Percentiles rank a stretch among this genome's conserved stretches.
Evolutionary conservation across 1,284 basidiomycete genomes (phyloP).

Genomic region (Lentinus polychrous): DNA sequence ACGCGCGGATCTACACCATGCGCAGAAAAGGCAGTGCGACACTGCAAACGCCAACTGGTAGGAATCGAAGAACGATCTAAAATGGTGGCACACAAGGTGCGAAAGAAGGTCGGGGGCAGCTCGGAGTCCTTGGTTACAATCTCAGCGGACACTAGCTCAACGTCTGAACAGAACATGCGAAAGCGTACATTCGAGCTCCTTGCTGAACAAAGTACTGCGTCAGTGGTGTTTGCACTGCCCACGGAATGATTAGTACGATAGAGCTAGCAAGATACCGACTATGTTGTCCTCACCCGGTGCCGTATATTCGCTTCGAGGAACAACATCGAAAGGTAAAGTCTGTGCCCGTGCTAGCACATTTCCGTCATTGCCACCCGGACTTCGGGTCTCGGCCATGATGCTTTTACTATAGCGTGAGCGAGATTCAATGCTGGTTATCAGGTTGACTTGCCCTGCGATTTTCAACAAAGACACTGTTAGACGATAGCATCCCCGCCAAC

Average conservation of each 20-base stretch:
- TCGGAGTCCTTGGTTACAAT: constrained; percentile 9
- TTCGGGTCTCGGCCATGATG: neutral
- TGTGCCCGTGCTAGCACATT: constrained; percentile 57
- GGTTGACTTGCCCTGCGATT: constrained; percentile 63
- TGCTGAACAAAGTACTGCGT: constrained; percentile 71
- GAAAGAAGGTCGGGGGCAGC: neutral
- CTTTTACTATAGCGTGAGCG: no score
- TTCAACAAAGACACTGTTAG: constrained; percentile 70
- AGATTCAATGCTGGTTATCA: no score
- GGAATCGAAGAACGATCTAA: neutral
- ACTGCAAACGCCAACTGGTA: neutral
- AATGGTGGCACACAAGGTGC: neutral
- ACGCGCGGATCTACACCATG: no score
- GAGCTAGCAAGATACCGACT: constrained; percentile 2
- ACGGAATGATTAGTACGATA: neutral
- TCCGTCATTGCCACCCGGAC: constrained; percentile 33
- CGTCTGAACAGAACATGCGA: constrained; percentile 27
- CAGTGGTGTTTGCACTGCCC: constrained; percentile 46
- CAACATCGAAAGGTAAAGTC: constrained; percentile 73
- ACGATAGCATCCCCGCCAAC: constrained; percentile 69
- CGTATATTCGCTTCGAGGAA: constrained; percentile 63
- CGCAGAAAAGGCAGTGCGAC: neutral
- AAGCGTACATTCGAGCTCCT: constrained; percentile 68
- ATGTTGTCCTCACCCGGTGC: constrained; percentile 65
- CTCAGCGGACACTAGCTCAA: constrained; percentile 13